Conservation (phyloP, 345 rosid species). For the Arabis alpina region DNA sequence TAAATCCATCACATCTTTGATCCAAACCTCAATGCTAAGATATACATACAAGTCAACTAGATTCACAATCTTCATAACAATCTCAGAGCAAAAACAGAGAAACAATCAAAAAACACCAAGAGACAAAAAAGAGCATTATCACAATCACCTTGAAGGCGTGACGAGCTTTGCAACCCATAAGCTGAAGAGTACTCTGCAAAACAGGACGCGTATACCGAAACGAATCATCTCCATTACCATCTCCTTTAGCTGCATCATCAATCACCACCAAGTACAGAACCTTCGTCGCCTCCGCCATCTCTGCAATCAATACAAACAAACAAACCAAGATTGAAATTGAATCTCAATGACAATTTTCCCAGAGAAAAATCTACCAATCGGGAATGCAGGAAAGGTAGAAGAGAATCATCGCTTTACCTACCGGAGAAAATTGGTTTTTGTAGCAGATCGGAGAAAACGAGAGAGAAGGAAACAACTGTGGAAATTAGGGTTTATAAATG, state of each 20-base stretch:
- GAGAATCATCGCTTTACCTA: conserved; percentile 8
- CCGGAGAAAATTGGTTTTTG: background rate
- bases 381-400: conserved; percentile 28
- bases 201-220: conserved; percentile 89
- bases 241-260: conserved; percentile 49
- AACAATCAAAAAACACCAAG: background rate
- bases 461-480: background rate
- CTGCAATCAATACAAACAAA: conserved; percentile 26
- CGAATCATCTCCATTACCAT: conserved; percentile 53
- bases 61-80: conserved; percentile 7
- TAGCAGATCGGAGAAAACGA: conserved; percentile 20
- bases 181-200: conserved; percentile 93
- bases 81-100: background rate
- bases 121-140: background rate
- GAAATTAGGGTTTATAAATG: conserved; percentile 42
- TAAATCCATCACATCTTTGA: conserved; percentile 23
- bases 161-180: conserved; percentile 98
- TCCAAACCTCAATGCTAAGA: background rate
- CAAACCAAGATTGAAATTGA: background rate
- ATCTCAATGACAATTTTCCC: background rate
- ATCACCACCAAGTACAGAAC: conserved; percentile 80
- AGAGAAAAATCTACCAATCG: background rate
- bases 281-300: conserved; percentile 71
- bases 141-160: conserved; percentile 91
- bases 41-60: background rate